Percentiles rank a stretch among this genome's conserved stretches.
These are phyloP conservation scores for Xylaria hypoxylon DNA, from an alignment of 2,329 filamentous ascomycete genomes.

Conservation along the genomic window DNA sequence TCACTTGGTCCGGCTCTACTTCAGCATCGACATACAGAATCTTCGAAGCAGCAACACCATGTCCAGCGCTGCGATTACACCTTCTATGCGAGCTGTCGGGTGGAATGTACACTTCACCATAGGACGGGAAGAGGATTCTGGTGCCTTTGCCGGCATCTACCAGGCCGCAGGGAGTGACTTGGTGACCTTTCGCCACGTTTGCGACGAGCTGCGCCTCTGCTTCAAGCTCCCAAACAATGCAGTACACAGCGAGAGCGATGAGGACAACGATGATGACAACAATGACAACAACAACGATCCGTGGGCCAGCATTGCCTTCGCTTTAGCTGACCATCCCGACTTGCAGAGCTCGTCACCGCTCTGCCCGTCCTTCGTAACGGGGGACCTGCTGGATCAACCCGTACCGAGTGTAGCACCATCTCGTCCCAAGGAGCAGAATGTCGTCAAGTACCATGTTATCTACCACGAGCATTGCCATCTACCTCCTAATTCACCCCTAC, in stretches of 20 bases:
- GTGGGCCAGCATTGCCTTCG: slow-evolving; percentile 24
- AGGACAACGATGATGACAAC: neutral
- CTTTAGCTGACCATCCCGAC: slow-evolving; percentile 13
- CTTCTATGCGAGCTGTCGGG: slow-evolving; percentile 14
- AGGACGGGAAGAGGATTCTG: neutral
- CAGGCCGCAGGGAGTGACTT: slow-evolving; percentile 1
- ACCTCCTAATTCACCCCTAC: slow-evolving; percentile 3
- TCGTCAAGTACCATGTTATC: slow-evolving; percentile 21
- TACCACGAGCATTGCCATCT: slow-evolving; percentile 21
- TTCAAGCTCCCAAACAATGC: slow-evolving; percentile 8
- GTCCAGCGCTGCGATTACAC: slow-evolving; percentile 12
- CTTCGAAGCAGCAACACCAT: neutral
- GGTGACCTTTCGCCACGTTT: slow-evolving; percentile 25
- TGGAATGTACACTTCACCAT: slow-evolving; percentile 26
- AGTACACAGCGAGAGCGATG: neutral
- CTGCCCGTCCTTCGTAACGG: slow-evolving; percentile 4
- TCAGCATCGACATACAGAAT: slow-evolving; percentile 5
- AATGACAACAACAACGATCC: slow-evolving; percentile 3
- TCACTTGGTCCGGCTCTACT: neutral
- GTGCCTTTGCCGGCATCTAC: slow-evolving; percentile 21
- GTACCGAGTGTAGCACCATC: slow-evolving; percentile 11
- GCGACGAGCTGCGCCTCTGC: slow-evolving; percentile 28
- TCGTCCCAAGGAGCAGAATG: slow-evolving; percentile 4
- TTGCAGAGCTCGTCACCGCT: slow-evolving; percentile 1
- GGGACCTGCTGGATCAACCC: slow-evolving; percentile 9